phyloP scores from a whole-genome alignment of 2,329 filamentous ascomycete genomes.

The Metarhizium humberi region DNA sequence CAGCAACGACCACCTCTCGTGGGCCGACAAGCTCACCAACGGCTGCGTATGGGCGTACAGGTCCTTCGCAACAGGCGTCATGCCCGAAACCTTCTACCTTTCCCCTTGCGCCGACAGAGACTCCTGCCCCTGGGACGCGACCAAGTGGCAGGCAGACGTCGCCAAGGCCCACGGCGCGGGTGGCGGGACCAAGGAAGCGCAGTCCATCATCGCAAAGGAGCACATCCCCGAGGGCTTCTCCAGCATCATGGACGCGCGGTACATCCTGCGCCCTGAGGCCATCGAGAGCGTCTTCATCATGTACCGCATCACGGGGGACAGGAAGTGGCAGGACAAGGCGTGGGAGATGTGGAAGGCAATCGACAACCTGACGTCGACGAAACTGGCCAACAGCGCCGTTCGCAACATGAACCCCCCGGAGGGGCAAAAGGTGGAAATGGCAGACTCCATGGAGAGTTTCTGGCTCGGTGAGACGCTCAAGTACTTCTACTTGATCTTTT shows the following conservation, averaged over 20 bases:
- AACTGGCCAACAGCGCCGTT: constrained; percentile 40
- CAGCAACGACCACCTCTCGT: constrained; percentile 49
- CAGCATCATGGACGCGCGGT: constrained; percentile 39
- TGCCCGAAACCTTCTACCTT: constrained; percentile 41
- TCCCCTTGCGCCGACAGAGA: constrained; percentile 24
- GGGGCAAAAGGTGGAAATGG: constrained; percentile 22
- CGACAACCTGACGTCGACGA: constrained; percentile 34
- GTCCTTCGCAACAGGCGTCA: constrained; percentile 46
- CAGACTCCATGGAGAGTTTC: constrained; percentile 60
- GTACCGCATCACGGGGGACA: constrained; percentile 42
- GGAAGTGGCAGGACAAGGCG: constrained; percentile 32
- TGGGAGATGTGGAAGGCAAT: constrained; percentile 46
- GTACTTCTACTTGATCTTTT: constrained; percentile 66
- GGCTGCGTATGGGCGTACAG: constrained; percentile 64
- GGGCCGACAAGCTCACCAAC: constrained; percentile 53
- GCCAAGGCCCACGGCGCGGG: constrained; percentile 14
- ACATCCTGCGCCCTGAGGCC: constrained; percentile 44
- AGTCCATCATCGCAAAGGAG: constrained; percentile 16
- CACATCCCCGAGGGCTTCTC: constrained; percentile 51
- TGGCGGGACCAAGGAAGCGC: constrained; percentile 13
- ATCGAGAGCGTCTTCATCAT: constrained; percentile 45
- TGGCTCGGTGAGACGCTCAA: constrained; percentile 69
- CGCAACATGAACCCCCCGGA: constrained; percentile 23
- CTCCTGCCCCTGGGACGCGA: constrained; percentile 25
- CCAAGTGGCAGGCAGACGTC: constrained; percentile 24